Evolutionary conservation across 2,329 filamentous ascomycete species (phyloP).

Genomic region (Hymenotorrendiella dingleyae): DNA sequence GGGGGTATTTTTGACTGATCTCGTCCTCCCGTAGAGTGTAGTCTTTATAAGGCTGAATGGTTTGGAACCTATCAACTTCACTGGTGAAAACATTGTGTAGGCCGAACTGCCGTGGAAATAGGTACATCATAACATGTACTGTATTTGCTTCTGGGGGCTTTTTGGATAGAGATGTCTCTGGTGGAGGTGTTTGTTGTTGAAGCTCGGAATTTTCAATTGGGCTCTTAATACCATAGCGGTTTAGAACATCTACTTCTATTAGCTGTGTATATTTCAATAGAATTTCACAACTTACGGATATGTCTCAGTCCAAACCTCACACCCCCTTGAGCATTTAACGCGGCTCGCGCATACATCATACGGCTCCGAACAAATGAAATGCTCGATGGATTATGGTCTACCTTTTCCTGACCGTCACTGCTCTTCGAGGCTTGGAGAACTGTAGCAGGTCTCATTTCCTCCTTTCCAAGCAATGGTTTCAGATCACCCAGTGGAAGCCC

Average conservation of each 20-base stretch:
- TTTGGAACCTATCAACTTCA: slow-evolving; percentile 56
- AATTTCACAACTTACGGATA: slow-evolving; percentile 57
- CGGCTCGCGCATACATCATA: slow-evolving; percentile 78
- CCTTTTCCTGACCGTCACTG: not conserved
- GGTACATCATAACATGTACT: slow-evolving; percentile 76
- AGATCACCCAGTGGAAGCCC: slow-evolving; percentile 28
- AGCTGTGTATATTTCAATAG: slow-evolving; percentile 18
- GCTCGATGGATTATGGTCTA: slow-evolving; percentile 39
- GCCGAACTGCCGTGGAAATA: slow-evolving; percentile 86
- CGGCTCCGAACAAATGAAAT: slow-evolving; percentile 75
- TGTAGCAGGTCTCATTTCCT: not conserved
- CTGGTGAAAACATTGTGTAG: slow-evolving; percentile 91
- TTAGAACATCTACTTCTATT: slow-evolving; percentile 63
- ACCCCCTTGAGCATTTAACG: slow-evolving; percentile 59
- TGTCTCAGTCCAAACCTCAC: slow-evolving; percentile 72
- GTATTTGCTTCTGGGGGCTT: slow-evolving; percentile 46
- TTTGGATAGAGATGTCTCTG: too few species aligned
- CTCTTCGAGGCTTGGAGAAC: not conserved
- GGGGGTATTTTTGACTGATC: slow-evolving; percentile 41
- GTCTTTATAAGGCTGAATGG: slow-evolving; percentile 70
- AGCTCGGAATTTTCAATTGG: not conserved
- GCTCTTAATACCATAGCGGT: slow-evolving; percentile 48
- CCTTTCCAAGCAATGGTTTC: slow-evolving; percentile 12
- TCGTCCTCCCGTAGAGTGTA: slow-evolving; percentile 83
- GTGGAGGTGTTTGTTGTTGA: not conserved